Conservation (phyloP, 2,329 filamentous ascomycete species). For the Botrytis deweyae region DNA sequence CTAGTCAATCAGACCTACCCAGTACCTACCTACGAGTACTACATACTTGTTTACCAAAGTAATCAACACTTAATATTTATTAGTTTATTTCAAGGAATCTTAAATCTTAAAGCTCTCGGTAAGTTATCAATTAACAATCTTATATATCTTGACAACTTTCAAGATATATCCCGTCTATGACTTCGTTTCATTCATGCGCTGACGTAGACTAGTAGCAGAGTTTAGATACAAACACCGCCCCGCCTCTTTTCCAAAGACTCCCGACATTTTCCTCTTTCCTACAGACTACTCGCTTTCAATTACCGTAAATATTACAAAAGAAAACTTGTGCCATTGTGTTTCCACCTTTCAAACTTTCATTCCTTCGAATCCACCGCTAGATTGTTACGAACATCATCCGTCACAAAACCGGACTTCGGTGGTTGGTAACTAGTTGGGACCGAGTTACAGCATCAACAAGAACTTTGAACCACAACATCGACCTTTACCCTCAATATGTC, state of each 20-base stretch:
- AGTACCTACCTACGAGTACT: no score
- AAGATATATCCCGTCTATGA: conserved; percentile 9
- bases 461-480: neutral
- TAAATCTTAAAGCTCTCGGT: neutral
- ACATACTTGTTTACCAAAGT: neutral
- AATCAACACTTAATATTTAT: conserved; percentile 8
- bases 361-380: conserved; percentile 7
- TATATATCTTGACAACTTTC: conserved; percentile 1
- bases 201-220: conserved; percentile 39
- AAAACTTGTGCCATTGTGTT: conserved; percentile 5
- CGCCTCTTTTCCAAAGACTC: conserved; percentile 26
- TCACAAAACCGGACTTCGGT: conserved; percentile 32
- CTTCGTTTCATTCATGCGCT: conserved; percentile 34
- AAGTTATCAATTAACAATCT: neutral
- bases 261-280: conserved; percentile 22
- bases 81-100: neutral
- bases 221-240: conserved; percentile 36
- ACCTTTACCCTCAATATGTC: conserved; percentile 55
- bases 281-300: conserved; percentile 23
- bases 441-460: conserved; percentile 19
- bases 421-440: conserved; percentile 20
- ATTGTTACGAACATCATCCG: conserved; percentile 14
- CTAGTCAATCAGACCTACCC: neutral
- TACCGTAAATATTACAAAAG: neutral
- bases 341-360: conserved; percentile 3